Percentiles rank a stretch among this genome's conserved stretches.
These are phyloP conservation scores for Epichloe typhina DNA, from an alignment of 2,329 filamentous ascomycete species.

Conservation along the genomic window DNA sequence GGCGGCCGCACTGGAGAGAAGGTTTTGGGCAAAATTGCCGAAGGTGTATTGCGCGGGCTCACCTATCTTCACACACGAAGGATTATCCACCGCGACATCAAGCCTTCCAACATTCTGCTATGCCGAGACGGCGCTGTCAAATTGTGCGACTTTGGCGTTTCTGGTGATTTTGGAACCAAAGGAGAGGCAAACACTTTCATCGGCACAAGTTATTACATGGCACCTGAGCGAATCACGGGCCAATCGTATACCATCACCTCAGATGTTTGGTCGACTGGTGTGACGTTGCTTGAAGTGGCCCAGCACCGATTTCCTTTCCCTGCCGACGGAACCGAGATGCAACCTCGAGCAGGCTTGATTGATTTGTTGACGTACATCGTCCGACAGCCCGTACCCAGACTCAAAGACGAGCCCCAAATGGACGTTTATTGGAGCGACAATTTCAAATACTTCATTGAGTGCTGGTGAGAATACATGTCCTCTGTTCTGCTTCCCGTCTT, in stretches of 20 bases:
- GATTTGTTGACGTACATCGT: conserved; percentile 97
- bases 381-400: conserved; percentile 80
- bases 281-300: conserved; percentile 96
- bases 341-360: conserved; percentile 82
- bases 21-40: conserved; percentile 89
- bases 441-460: conserved; percentile 99
- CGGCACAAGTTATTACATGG: conserved; percentile 98
- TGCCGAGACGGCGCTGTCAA: conserved; percentile 91
- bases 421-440: conserved; percentile 91
- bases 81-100: conserved; percentile 98
- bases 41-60: conserved; percentile 83
- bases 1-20: conserved; percentile 94
- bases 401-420: conserved; percentile 87
- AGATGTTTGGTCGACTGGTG: conserved; percentile 95
- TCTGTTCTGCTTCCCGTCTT: not conserved
- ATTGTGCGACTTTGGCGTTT: conserved; percentile 96
- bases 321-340: conserved; percentile 89
- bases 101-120: conserved; percentile 91
- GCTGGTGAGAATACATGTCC: conserved; percentile 58
- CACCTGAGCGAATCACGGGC: conserved; percentile 91
- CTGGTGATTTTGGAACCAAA: conserved; percentile 95
- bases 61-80: conserved; percentile 92
- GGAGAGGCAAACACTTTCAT: conserved; percentile 98
- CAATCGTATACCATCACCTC: conserved; percentile 98
- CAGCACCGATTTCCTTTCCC: conserved; percentile 98